A percentile compares a stretch with the other conserved stretches of the same genome.
Conservation (phyloP, 2,329 filamentous ascomycete species). For the Paracoccidioides brasiliensis region DNA sequence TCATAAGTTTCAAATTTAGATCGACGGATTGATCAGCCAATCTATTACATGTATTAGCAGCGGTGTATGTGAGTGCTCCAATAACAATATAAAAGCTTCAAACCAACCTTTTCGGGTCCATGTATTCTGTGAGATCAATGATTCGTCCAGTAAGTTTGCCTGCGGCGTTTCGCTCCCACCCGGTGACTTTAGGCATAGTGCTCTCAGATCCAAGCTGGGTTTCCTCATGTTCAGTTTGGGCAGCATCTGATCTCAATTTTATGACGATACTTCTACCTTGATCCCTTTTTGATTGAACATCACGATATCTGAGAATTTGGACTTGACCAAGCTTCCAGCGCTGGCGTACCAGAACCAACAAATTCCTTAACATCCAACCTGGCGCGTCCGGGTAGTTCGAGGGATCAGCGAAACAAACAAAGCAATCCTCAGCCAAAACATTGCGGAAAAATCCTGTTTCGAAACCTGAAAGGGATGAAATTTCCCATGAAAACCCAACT, state of each 20-base stretch:
- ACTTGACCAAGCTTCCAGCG: conserved; percentile 64
- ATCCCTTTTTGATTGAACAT: conserved; percentile 63
- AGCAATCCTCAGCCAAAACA: conserved; percentile 59
- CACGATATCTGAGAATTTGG: conserved; percentile 82
- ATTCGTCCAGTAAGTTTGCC: conserved; percentile 66
- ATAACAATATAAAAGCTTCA: background rate
- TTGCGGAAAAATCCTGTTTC: conserved; percentile 79
- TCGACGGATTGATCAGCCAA: conserved; percentile 91
- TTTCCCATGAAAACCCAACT: conserved; percentile 60
- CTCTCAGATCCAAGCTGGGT: conserved; percentile 7
- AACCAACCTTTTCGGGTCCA: conserved; percentile 62
- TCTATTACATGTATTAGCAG: conserved; percentile 16
- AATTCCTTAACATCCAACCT: conserved; percentile 84
- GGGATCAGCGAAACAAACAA: conserved; percentile 78
- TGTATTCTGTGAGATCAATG: conserved; percentile 78
- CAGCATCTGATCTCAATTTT: conserved; percentile 37
- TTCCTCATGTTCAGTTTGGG: conserved; percentile 17
- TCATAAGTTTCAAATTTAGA: conserved; percentile 94
- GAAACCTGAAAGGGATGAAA: conserved; percentile 62
- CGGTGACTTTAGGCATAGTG: conserved; percentile 74
- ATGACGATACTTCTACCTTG: conserved; percentile 72
- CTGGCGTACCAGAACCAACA: conserved; percentile 71
- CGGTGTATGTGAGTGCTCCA: background rate
- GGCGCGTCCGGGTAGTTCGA: conserved; percentile 81
- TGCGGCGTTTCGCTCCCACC: conserved; percentile 76